Percentiles rank a stretch among this genome's conserved stretches.
phyloP scores from a whole-genome alignment of 2,329 filamentous ascomycete species.

The Elsinoe perseae region DNA sequence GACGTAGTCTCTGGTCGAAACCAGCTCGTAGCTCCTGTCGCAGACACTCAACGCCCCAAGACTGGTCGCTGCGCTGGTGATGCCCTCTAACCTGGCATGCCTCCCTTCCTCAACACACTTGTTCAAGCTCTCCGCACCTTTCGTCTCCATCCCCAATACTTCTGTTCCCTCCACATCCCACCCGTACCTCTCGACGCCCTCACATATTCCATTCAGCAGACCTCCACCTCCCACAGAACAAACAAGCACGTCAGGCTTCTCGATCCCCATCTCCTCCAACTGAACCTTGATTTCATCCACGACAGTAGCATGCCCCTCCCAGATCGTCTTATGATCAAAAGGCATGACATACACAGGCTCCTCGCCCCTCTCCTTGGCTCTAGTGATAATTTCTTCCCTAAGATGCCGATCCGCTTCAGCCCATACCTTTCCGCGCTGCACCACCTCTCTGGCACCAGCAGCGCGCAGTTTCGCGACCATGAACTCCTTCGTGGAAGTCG shows the following conservation, averaged over 20 bases:
- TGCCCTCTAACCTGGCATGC: slow-evolving; percentile 54
- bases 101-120: slow-evolving; percentile 50
- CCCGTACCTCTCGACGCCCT: slow-evolving; percentile 51
- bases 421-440: slow-evolving; percentile 61
- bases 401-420: slow-evolving; percentile 62
- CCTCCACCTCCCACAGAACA: slow-evolving; percentile 78
- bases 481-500: slow-evolving; percentile 53
- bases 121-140: slow-evolving; percentile 62
- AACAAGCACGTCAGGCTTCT: slow-evolving; percentile 59
- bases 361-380: slow-evolving; percentile 33
- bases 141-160: slow-evolving; percentile 68
- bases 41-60: slow-evolving; percentile 69
- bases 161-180: slow-evolving; percentile 30
- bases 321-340: slow-evolving; percentile 61
- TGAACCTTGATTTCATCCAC: slow-evolving; percentile 45
- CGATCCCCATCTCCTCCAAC: slow-evolving; percentile 28
- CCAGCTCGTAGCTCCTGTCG: slow-evolving; percentile 59
- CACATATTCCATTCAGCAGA: slow-evolving; percentile 66
- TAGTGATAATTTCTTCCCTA: slow-evolving; percentile 47
- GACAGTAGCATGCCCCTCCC: slow-evolving; percentile 56
- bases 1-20: slow-evolving; percentile 43
- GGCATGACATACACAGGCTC: slow-evolving; percentile 58
- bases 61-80: slow-evolving; percentile 67
- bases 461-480: slow-evolving; percentile 65
- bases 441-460: slow-evolving; percentile 59